phyloP scores from a whole-genome alignment of 2,329 filamentous ascomycete species.

The Exophiala aquamarina region DNA sequence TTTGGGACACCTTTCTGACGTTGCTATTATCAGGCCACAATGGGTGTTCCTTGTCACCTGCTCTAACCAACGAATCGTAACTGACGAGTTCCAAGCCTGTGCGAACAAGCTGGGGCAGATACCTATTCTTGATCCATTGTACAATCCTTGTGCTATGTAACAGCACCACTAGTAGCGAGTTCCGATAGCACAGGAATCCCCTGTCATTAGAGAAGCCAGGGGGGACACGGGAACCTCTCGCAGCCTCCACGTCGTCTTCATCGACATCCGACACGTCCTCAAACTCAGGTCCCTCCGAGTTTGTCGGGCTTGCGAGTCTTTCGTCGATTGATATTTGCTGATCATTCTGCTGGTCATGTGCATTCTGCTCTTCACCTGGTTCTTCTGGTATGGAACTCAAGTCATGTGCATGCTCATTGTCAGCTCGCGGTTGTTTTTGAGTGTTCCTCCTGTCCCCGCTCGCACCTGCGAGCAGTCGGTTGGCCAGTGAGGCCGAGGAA shows the following conservation, averaged over 20 bases:
- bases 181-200: constrained; percentile 16
- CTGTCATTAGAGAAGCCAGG: not conserved
- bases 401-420: too few species aligned
- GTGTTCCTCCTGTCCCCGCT: too few species aligned
- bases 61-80: too few species aligned
- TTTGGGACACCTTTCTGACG: not conserved
- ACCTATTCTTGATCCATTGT: constrained; percentile 16
- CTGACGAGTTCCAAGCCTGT: constrained; percentile 6
- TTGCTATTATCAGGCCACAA: too few species aligned
- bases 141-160: constrained; percentile 16
- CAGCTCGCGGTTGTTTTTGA: too few species aligned
- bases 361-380: too few species aligned
- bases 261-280: not conserved
- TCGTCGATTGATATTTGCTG: too few species aligned
- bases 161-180: constrained; percentile 15
- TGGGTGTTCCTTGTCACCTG: too few species aligned
- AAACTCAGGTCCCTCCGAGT: constrained; percentile 15
- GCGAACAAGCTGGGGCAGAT: constrained; percentile 10
- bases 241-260: not conserved
- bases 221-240: constrained; percentile 1
- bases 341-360: too few species aligned
- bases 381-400: too few species aligned
- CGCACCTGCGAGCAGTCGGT: too few species aligned
- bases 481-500: too few species aligned
- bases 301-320: constrained; percentile 1